phyloP scores from a whole-genome alignment of 1,284 basidiomycete species.

The Rhodotorula sp. region DNA sequence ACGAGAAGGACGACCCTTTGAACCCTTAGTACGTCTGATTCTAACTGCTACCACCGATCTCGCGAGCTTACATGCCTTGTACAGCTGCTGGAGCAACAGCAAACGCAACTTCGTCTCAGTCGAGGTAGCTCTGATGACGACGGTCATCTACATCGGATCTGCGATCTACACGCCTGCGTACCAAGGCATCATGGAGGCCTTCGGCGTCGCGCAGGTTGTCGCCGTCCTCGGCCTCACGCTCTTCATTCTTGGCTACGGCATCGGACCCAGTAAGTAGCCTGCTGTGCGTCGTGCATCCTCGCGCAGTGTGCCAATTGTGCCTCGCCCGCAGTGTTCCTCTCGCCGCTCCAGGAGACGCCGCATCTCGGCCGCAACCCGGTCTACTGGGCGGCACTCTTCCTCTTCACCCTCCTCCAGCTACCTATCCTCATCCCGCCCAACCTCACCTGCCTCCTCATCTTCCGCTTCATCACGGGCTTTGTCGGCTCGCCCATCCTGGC shows the following conservation, averaged over 20 bases:
- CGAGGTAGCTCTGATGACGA: conserved; percentile 49
- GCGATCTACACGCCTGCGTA: conserved; percentile 45
- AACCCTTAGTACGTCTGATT: conserved; percentile 46
- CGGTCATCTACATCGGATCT: conserved; percentile 46
- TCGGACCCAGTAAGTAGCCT: conserved; percentile 29
- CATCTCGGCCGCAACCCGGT: conserved; percentile 46
- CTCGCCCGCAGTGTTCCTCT: conserved; percentile 18
- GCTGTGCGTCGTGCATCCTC: neutral
- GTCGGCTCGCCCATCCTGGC: conserved; percentile 47
- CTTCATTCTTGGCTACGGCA: conserved; percentile 39
- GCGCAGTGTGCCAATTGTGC: conserved; percentile 43
- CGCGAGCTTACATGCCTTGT: neutral
- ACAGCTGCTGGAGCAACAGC: neutral
- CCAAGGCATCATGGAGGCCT: conserved; percentile 33
- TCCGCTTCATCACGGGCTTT: conserved; percentile 46
- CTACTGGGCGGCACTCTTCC: conserved; percentile 38
- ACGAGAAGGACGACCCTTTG: conserved; percentile 46
- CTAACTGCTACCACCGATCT: neutral
- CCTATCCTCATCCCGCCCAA: conserved; percentile 42
- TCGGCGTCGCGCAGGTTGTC: conserved; percentile 35
- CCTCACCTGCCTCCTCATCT: conserved; percentile 36
- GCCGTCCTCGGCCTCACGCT: conserved; percentile 41
- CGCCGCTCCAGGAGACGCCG: conserved; percentile 47
- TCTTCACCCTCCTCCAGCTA: conserved; percentile 37
- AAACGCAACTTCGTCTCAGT: conserved; percentile 21